Conservation (phyloP, 202 grass and related monocot genomes). For the Elaeis oleifera region DNA sequence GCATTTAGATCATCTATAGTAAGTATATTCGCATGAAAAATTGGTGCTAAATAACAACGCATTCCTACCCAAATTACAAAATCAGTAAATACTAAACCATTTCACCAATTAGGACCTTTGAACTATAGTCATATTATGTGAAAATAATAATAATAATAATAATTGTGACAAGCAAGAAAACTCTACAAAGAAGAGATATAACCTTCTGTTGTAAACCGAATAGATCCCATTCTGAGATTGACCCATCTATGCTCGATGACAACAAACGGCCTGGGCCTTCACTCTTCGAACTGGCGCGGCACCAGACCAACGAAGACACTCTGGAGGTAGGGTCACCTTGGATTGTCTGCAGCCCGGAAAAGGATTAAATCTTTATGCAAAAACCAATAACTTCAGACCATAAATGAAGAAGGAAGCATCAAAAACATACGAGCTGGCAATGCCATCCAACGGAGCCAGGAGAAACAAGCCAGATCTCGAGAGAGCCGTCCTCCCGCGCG, state of each 20-base stretch:
- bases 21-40: too few relatives aligned
- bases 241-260: constrained; percentile 5
- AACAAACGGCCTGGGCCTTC: neutral
- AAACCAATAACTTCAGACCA: too few relatives aligned
- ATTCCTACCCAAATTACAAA: too few relatives aligned
- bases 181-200: neutral
- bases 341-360: neutral
- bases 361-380: neutral
- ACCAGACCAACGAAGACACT: constrained; percentile 3
- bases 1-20: too few relatives aligned
- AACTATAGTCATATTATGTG: too few relatives aligned
- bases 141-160: too few relatives aligned
- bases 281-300: neutral
- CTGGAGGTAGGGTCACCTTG: neutral
- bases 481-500: neutral
- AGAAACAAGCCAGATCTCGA: neutral
- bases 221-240: constrained; percentile 2
- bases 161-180: too few relatives aligned
- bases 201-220: neutral
- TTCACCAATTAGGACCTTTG: too few relatives aligned
- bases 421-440: neutral
- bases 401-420: neutral
- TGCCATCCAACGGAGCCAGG: constrained; percentile 4
- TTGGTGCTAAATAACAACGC: too few relatives aligned
- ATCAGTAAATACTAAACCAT: too few relatives aligned